Base-by-base conservation (phyloP, 441 rosid genomes). In the Euphorbia schlechtendalii region DNA sequence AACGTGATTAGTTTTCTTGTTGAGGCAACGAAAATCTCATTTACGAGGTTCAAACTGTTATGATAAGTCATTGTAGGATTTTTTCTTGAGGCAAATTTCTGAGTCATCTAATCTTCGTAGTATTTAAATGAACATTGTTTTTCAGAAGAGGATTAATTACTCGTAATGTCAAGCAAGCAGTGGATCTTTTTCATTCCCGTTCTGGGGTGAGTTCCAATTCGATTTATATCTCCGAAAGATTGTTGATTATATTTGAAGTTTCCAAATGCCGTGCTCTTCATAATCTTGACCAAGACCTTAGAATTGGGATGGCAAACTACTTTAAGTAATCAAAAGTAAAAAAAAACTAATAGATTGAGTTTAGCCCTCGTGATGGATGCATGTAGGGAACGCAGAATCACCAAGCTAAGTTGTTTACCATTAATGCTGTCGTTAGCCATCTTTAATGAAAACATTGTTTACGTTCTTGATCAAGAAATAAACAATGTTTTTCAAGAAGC, bases 91-190 rank as follows among this genome's bases (percentile, higher is more conserved):
- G 36, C 17, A 36, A 22, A 21, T 6, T 32, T 34, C 25, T 27
- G 34, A 0, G 6, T 22, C 30, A 27, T 27, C 4, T 27, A 27
- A 28, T 12, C 3, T 15, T 5, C 1, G 34, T 14, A 22, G 3
- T 68, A n/a, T 52, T 41, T 25, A 30, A 25, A 36, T 34, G 22
- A 34, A 57, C 49, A 4, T 28, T 40, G 1, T n/a, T 36, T 45
- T 5, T 59, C 86, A 90, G 96, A 77, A 84, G 94, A 74, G 98
- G 98, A 66, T 72, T 92, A 45, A 88, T 92, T 67, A 92, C 98
- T 25, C 90, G 98, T 68, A 92, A 89, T 81, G 77, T 92, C 67
- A 81, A 81, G 87, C 83, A 82, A 27, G 83, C 98, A 12, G 83
- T 92, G 65, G 97, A 92, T 70, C 71, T 88, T 49, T 92, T 90